Percentiles rank a stretch among this genome's conserved stretches.
Conservation (phyloP, 1,284 basidiomycete species). For the Apiotrichum mycotoxinovorans region DNA sequence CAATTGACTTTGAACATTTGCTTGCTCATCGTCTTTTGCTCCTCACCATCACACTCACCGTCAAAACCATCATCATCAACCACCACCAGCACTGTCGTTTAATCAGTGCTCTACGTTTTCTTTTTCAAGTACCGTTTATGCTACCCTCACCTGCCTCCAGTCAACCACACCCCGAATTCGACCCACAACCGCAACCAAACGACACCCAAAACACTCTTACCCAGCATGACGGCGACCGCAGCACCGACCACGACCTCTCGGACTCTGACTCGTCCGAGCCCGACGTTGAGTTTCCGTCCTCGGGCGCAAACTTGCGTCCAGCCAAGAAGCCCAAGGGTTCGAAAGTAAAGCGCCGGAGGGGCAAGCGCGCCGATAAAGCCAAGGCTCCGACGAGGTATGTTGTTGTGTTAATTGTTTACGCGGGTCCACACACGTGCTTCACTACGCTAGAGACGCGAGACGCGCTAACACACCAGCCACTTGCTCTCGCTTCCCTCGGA, state of each 20-base stretch:
- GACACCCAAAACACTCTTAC: neutral
- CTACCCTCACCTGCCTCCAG: slow-evolving; percentile 1
- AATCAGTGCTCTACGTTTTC: too few relatives aligned
- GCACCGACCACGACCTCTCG: neutral
- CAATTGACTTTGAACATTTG: too few relatives aligned
- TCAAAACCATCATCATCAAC: neutral
- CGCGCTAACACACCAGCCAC: slow-evolving; percentile 22
- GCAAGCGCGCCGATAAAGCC: slow-evolving; percentile 1
- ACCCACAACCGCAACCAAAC: neutral
- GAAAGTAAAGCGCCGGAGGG: slow-evolving; percentile 12
- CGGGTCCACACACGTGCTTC: slow-evolving; percentile 7
- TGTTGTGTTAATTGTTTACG: neutral
- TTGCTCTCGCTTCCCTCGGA: slow-evolving; percentile 41
- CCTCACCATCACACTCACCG: neutral
- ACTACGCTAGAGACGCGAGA: neutral
- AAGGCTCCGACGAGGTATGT: slow-evolving; percentile 25
- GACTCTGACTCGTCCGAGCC: neutral
- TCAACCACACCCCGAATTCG: too few relatives aligned
- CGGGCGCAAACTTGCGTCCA: slow-evolving; percentile 14
- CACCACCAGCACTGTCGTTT: neutral
- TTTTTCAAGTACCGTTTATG: slow-evolving; percentile 5
- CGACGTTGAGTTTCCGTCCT: slow-evolving; percentile 9
- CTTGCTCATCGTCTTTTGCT: too few relatives aligned
- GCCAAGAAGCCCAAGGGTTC: slow-evolving; percentile 10
- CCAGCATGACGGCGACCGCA: neutral